Base-by-base conservation (phyloP, 2,329 filamentous ascomycete genomes). In the Escovopsis sp. region DNA sequence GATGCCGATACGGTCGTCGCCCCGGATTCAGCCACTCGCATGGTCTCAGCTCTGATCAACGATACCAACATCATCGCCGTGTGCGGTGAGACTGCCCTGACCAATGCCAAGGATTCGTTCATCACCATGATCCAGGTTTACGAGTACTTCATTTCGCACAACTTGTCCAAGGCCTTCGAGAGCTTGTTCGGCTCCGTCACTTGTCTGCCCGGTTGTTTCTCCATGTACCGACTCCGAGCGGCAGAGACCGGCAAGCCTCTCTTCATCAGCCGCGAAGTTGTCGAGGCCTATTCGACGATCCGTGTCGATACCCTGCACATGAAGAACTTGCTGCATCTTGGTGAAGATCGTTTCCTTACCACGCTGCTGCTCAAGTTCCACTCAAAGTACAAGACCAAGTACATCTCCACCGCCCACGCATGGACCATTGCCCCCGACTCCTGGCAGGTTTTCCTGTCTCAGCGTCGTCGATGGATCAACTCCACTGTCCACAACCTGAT, bases 121-220 rank as follows among this genome's bases (percentile, higher is more conserved):
- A 78, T 94, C 51, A 98, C 91, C 40, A 96, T 96, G 89, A 98
- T 98, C 59, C 91, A 98, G 64, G 89, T 98, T 30, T 98, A 96
- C 70, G 89, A 98, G 64, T 98, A 98, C 72, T 98, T 88, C 68
- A 98, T 98, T 55, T 96, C 89, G 40, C 89, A 98, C 70, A 94
- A 96, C 60, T 66, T 98, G 51, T 81, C 84, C 52, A 96, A 98
- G 67, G 91, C 89, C 11, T 98, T 98, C 60, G 89, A 96, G 64
- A 91, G 84, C 65, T 72, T 98, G 53, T 98, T 98, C 57, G 91
- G 89, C 44, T 94, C 85, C 51, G 89, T 98, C 52, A 98, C 91
- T 39, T 98, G 91, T 73, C 71, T 98, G 57, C 91, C 91, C 20
- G 91, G 91, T 69, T 98, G 91, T 75, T 98, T 96, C 74, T 87